These are phyloP conservation scores for Pseudogymnoascus sp. DNA, from an alignment of 2,329 filamentous ascomycete genomes.

Conservation along the genomic window DNA sequence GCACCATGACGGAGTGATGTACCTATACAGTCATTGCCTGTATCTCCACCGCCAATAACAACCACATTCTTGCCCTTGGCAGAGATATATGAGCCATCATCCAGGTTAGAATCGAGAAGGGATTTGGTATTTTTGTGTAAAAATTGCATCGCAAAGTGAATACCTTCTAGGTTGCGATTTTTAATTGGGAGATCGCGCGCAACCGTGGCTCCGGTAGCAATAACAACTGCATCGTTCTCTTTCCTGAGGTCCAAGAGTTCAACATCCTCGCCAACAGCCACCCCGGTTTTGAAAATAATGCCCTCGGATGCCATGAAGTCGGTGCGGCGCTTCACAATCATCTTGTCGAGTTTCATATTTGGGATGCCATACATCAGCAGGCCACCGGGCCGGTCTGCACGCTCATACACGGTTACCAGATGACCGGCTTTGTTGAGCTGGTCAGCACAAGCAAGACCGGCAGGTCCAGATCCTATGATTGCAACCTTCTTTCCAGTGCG, in stretches of 20 bases:
- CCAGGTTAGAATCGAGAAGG: conserved; percentile 80
- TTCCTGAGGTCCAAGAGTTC: conserved; percentile 63
- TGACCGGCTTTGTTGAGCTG: conserved; percentile 93
- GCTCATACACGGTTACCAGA: conserved; percentile 82
- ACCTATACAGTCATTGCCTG: conserved; percentile 95
- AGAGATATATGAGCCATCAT: conserved; percentile 79
- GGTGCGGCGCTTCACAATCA: conserved; percentile 87
- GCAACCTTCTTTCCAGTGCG: conserved; percentile 85
- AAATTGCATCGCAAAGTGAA: conserved; percentile 97
- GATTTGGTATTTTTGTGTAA: conserved; percentile 97
- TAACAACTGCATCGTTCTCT: conserved; percentile 73
- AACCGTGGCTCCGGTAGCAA: conserved; percentile 88
- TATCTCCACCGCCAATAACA: conserved; percentile 95
- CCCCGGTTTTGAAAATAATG: conserved; percentile 69
- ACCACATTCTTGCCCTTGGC: conserved; percentile 94
- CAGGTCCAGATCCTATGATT: conserved; percentile 84
- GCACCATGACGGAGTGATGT: conserved; percentile 92
- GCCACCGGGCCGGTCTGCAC: conserved; percentile 81
- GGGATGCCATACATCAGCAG: conserved; percentile 97
- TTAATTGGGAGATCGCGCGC: conserved; percentile 88
- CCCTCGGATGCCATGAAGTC: conserved; percentile 92
- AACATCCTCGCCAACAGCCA: conserved; percentile 67
- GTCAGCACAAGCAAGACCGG: conserved; percentile 83
- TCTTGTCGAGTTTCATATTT: conserved; percentile 99
- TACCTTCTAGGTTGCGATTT: conserved; percentile 76